A percentile compares a stretch with the other conserved stretches of the same genome.
phyloP scores from a whole-genome alignment of 345 rosid species.

The Hibiscus tridactylites region DNA sequence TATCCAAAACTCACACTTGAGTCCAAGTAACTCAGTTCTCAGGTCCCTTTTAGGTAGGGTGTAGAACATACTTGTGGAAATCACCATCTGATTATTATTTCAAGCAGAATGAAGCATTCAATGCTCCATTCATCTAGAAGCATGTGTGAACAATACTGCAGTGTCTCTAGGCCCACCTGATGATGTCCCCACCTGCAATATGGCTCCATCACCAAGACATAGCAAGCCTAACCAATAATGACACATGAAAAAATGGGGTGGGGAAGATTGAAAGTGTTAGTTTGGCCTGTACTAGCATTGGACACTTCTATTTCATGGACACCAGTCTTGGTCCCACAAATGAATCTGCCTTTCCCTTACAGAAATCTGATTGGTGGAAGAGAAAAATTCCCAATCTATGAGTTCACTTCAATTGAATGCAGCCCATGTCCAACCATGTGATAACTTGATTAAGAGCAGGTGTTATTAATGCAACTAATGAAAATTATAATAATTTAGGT shows the following conservation, averaged over 20 bases:
- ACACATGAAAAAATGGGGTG: background rate
- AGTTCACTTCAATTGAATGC: constrained; percentile 14
- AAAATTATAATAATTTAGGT: background rate
- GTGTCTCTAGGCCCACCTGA: background rate
- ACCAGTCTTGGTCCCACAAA: constrained; percentile 13
- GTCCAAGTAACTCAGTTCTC: background rate
- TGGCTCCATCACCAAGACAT: constrained; percentile 11
- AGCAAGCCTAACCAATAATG: constrained; percentile 8
- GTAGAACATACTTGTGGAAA: background rate
- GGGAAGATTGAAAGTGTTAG: constrained; percentile 3
- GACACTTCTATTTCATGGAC: background rate
- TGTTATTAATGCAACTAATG: background rate
- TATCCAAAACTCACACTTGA: background rate
- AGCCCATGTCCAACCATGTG: background rate
- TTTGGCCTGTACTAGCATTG: constrained; percentile 5
- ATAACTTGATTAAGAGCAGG: background rate
- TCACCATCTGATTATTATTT: background rate
- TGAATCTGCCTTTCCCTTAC: background rate
- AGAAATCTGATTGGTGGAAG: constrained; percentile 9
- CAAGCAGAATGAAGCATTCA: background rate
- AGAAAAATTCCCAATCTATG: background rate
- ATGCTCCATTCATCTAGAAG: background rate
- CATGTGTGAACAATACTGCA: background rate
- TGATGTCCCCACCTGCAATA: background rate
- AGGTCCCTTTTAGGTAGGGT: background rate